Conservation (phyloP, 371 early-diverging fungal species). For the Mucor plumbeus region DNA sequence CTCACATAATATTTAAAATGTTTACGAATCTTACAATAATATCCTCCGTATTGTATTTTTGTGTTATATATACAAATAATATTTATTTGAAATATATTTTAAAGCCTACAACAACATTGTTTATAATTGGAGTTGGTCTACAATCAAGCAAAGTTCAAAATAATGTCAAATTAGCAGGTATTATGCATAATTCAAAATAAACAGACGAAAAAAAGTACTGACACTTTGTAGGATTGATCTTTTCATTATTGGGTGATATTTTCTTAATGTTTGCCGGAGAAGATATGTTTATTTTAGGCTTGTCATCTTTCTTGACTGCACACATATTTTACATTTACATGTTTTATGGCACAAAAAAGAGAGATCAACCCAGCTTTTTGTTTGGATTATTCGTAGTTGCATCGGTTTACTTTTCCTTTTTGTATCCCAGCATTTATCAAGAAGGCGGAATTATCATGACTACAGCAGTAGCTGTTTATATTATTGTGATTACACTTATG, state of each 20-base stretch:
- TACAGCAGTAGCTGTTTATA: slow-evolving; percentile 16
- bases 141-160: background rate
- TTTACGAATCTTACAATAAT: background rate
- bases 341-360: slow-evolving; percentile 16
- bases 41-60: slow-evolving; percentile 13
- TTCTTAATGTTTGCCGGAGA: slow-evolving; percentile 22
- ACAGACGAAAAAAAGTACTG: background rate
- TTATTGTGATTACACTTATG: slow-evolving; percentile 17
- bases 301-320: slow-evolving; percentile 17
- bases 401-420: background rate
- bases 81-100: slow-evolving; percentile 13
- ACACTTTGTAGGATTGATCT: slow-evolving; percentile 3
- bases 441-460: slow-evolving; percentile 16
- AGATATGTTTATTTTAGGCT: slow-evolving; percentile 12
- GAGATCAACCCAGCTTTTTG: background rate
- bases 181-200: background rate
- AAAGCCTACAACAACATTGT: slow-evolving; percentile 16
- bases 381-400: slow-evolving; percentile 4
- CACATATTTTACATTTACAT: slow-evolving; percentile 21
- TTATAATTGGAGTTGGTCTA: slow-evolving; percentile 20
- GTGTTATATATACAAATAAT: slow-evolving; percentile 3
- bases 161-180: slow-evolving; percentile 14
- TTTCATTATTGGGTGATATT: slow-evolving; percentile 24
- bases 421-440: slow-evolving; percentile 6
- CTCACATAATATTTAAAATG: background rate